These are phyloP conservation scores for Hamigera avellanea DNA, from an alignment of 495 filamentous ascomycete species.

Conservation along the genomic window DNA sequence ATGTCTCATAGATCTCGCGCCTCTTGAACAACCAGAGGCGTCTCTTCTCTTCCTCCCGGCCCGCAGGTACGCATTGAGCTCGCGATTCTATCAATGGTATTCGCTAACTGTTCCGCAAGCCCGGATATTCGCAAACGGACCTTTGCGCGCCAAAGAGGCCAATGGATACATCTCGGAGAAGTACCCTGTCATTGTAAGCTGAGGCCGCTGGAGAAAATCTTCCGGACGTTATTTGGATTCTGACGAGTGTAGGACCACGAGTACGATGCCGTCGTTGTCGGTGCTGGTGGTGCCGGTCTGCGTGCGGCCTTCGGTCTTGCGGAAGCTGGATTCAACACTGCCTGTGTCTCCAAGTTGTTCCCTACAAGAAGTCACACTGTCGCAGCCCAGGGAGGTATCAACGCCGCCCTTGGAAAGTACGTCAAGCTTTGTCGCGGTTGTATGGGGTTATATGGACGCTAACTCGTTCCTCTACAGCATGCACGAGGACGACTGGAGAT, in stretches of 20 bases:
- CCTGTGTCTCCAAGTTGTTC: slow-evolving; percentile 97
- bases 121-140: slow-evolving; percentile 71
- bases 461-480: slow-evolving; percentile 34
- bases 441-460: background rate
- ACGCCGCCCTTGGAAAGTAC: slow-evolving; percentile 86
- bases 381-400: slow-evolving; percentile 75
- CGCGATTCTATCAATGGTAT: slow-evolving; percentile 5
- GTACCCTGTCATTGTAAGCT: slow-evolving; percentile 84
- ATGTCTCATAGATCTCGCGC: slow-evolving; percentile 30
- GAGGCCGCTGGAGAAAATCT: slow-evolving; percentile 1
- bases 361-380: slow-evolving; percentile 93
- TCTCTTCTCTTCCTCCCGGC: slow-evolving; percentile 75
- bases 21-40: slow-evolving; percentile 45
- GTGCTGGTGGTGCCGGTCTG: slow-evolving; percentile 86
- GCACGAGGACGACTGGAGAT: slow-evolving; percentile 92
- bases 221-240: slow-evolving; percentile 10
- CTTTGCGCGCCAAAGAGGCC: slow-evolving; percentile 84
- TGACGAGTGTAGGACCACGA: slow-evolving; percentile 51
- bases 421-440: slow-evolving; percentile 7
- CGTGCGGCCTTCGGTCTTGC: slow-evolving; percentile 93
- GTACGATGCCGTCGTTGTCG: slow-evolving; percentile 86
- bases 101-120: slow-evolving; percentile 37
- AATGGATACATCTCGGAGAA: slow-evolving; percentile 70
- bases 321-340: slow-evolving; percentile 95
- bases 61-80: slow-evolving; percentile 51